phyloP scores from a whole-genome alignment of 805 yeast species.

The Starmerella khaoyaiensis region DNA sequence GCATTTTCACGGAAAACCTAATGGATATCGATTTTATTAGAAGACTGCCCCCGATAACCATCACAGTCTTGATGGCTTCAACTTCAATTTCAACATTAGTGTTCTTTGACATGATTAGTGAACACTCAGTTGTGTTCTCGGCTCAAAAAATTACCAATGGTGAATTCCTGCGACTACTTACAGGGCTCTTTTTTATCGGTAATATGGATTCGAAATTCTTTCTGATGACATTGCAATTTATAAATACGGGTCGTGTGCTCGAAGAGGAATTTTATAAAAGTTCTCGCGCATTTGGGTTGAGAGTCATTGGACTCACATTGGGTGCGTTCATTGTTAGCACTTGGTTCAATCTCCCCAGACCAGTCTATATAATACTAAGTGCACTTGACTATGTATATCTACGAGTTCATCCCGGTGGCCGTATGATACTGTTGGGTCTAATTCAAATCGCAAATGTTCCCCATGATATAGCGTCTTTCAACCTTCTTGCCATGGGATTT shows the following conservation, averaged over 20 bases:
- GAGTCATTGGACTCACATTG: slow-evolving; percentile 22
- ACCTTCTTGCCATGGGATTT: too few species aligned
- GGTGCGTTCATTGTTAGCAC: slow-evolving; percentile 26
- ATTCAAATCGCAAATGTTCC: too few species aligned
- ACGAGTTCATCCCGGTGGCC: too few species aligned
- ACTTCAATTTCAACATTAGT: slow-evolving; percentile 25
- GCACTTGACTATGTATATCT: slow-evolving; percentile 34
- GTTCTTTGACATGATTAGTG: slow-evolving; percentile 6
- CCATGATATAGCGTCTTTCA: too few species aligned
- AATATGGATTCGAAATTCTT: slow-evolving; percentile 5
- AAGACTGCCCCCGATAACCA: slow-evolving; percentile 38
- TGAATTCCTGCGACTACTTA: slow-evolving; percentile 15
- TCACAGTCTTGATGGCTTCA: slow-evolving; percentile 29
- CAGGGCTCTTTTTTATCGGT: slow-evolving; percentile 14
- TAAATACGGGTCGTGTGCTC: slow-evolving; percentile 20
- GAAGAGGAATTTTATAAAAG: slow-evolving; percentile 28
- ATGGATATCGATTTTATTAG: slow-evolving; percentile 14
- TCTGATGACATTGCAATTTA: slow-evolving; percentile 1
- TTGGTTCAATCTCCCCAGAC: too few species aligned
- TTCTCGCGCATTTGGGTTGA: slow-evolving; percentile 7
- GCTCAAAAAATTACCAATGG: slow-evolving; percentile 14
- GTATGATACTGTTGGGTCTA: too few species aligned
- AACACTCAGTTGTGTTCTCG: slow-evolving; percentile 10
- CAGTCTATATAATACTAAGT: too few species aligned
- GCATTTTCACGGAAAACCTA: neutral